Base-by-base conservation (phyloP, 768 basidiomycete genomes). In the Kwoniella mangroviensis region DNA sequence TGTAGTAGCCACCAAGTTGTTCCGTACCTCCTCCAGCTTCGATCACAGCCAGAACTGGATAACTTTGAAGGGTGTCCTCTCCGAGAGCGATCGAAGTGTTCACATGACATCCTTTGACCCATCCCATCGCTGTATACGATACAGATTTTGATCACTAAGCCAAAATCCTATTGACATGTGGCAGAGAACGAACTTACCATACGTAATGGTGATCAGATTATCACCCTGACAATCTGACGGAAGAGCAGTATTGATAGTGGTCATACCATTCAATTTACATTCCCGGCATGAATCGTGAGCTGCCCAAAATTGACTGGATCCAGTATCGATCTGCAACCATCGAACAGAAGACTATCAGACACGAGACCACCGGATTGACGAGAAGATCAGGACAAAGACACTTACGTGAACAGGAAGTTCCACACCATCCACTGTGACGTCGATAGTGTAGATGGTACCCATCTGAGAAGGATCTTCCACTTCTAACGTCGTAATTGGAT, bases 401-500 rank as follows among this genome's bases (percentile, higher is more conserved):
- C 65, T 45, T 15, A 66, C 65, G n/a, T 66, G 65, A 19, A 66
- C 65, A 11, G 65, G 56, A 28, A 66, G 54, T 19, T 19, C 43
- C 19, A 56, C 65, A 9, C 56, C 65, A 28, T 66, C 56, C 3
- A 66, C 65, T n/a, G 41, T 51, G 2, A 66, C 55, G 28, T 66
- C 56, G 15, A 66, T 57, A 17, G 65, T 66, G 34, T 66, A 66
- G 42, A 66, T 66, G 11, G 56, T 66, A 12, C 65, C 65, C 45
- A 56, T 66, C 56, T 58, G 34, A 7, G 55, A 28, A 2, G 55
- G 21, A 51, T 58, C 40, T 55, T 59, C 55, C n/a, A 43, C 54
- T 4, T 28, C 63, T 12, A 60, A 19, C n/a, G 58, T 60, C 10
- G 55, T 45, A 11, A 58, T 58, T 4, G 65, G 55, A 6, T 22